Conservation (phyloP, 495 filamentous ascomycete genomes). For the Aspergillus egyptiacus region DNA sequence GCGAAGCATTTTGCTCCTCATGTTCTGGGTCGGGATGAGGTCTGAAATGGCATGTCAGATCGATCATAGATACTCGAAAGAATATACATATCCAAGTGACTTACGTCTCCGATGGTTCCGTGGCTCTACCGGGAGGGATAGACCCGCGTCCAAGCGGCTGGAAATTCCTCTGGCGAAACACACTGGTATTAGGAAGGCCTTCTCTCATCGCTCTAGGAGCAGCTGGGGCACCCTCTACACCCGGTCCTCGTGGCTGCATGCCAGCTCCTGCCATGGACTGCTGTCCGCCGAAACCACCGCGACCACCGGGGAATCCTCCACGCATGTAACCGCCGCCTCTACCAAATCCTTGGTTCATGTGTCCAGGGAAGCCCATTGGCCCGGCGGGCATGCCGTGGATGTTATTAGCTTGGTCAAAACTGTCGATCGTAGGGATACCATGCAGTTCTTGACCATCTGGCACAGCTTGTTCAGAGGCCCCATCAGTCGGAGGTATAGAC, state of each 20-base stretch:
- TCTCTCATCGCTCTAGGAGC: constrained; percentile 91
- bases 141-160: constrained; percentile 27
- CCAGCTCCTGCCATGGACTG: constrained; percentile 21
- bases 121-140: constrained; percentile 20
- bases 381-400: constrained; percentile 9
- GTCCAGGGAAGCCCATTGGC: constrained; percentile 18
- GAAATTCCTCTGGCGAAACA: constrained; percentile 39
- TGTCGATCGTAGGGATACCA: constrained; percentile 44
- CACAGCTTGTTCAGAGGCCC: constrained; percentile 1
- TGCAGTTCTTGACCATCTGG: constrained; percentile 25
- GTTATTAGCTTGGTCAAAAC: constrained; percentile 30
- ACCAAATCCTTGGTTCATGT: constrained; percentile 31
- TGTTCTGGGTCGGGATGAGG: constrained; percentile 23
- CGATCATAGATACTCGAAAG: neutral
- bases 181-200: constrained; percentile 72
- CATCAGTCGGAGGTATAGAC: neutral
- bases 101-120: constrained; percentile 34
- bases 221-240: constrained; percentile 77
- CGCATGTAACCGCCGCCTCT: constrained; percentile 36
- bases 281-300: constrained; percentile 24
- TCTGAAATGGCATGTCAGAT: neutral
- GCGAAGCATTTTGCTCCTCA: constrained; percentile 24
- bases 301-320: constrained; percentile 23
- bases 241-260: constrained; percentile 43
- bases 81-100: constrained; percentile 6